phyloP scores from a whole-genome alignment of 768 basidiomycete species.

The Lactifluus hygrophoroides region DNA sequence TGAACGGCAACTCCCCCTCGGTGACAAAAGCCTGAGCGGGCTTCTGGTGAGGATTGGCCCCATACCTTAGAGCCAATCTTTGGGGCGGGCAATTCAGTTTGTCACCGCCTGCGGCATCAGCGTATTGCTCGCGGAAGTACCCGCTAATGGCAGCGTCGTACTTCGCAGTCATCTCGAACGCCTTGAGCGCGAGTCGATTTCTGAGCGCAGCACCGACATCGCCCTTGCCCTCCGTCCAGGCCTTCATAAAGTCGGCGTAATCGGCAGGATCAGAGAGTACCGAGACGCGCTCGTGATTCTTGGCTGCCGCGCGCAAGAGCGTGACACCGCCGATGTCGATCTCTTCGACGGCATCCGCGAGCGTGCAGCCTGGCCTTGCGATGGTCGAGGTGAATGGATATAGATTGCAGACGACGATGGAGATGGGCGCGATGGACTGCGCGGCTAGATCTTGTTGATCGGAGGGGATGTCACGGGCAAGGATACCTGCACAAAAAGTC shows the following conservation, averaged over 20 bases:
- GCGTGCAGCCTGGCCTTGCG: conserved; percentile 78
- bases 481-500: conserved; percentile 56
- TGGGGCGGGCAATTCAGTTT: conserved; percentile 65
- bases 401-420: conserved; percentile 97
- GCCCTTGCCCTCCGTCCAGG: conserved; percentile 68
- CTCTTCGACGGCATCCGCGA: conserved; percentile 92
- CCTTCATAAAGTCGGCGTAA: conserved; percentile 71
- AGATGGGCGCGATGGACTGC: conserved; percentile 85
- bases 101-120: conserved; percentile 65
- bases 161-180: conserved; percentile 91
- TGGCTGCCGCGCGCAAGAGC: conserved; percentile 92
- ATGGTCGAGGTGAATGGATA: conserved; percentile 95
- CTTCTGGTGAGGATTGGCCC: conserved; percentile 98
- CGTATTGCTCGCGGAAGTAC: conserved; percentile 96
- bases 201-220: conserved; percentile 63
- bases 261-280: conserved; percentile 86
- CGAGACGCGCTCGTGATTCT: conserved; percentile 91
- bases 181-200: conserved; percentile 85
- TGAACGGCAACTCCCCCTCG: conserved; percentile 87
- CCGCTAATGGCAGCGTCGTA: conserved; percentile 95
- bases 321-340: conserved; percentile 99
- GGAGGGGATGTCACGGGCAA: conserved; percentile 84
- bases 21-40: conserved; percentile 94
- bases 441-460: conserved; percentile 79
- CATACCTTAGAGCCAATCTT: conserved; percentile 82